A percentile compares a stretch with the other conserved stretches of the same genome.
phyloP scores from a whole-genome alignment of 2,329 filamentous ascomycete genomes.

The Trichoderma atroviride region DNA sequence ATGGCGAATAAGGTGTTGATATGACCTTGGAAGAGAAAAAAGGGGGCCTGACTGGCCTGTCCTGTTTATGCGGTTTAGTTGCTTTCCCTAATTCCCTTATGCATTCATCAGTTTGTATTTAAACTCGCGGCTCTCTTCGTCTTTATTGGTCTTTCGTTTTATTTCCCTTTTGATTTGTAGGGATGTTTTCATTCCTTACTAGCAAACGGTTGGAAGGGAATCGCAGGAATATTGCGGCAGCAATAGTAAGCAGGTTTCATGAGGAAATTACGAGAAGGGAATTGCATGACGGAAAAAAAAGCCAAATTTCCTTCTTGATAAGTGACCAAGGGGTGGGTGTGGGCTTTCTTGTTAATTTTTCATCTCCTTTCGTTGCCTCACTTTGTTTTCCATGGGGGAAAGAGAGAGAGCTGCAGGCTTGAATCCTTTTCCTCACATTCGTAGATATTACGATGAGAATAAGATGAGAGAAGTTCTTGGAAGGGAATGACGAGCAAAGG shows the following conservation, averaged over 20 bases:
- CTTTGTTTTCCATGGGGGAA: not conserved
- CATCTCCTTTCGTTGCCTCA: not conserved
- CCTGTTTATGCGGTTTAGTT: constrained; percentile 6
- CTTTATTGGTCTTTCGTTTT: not conserved
- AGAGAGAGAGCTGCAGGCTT: not conserved
- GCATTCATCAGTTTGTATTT: constrained; percentile 30
- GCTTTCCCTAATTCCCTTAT: constrained; percentile 19
- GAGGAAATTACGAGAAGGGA: constrained; percentile 11
- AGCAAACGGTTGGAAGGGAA: constrained; percentile 11
- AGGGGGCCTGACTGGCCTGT: constrained; percentile 20
- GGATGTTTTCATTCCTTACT: not conserved
- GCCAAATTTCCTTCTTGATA: constrained; percentile 11
- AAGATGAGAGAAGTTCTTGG: not conserved
- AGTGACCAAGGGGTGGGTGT: not conserved
- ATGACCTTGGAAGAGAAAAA: constrained; percentile 28
- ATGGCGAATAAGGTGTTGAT: constrained; percentile 27
- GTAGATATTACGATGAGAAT: constrained; percentile 1
- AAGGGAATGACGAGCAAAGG: not conserved
- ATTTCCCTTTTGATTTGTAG: not conserved
- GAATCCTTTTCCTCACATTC: not conserved
- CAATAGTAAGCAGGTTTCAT: constrained; percentile 5
- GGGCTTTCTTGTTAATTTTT: not conserved
- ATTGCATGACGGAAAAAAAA: constrained; percentile 26
- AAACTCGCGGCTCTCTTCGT: constrained; percentile 29
- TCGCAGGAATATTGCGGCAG: constrained; percentile 10